phyloP scores from a whole-genome alignment of 2,329 filamentous ascomycete species.

The Mariannaea sp. region DNA sequence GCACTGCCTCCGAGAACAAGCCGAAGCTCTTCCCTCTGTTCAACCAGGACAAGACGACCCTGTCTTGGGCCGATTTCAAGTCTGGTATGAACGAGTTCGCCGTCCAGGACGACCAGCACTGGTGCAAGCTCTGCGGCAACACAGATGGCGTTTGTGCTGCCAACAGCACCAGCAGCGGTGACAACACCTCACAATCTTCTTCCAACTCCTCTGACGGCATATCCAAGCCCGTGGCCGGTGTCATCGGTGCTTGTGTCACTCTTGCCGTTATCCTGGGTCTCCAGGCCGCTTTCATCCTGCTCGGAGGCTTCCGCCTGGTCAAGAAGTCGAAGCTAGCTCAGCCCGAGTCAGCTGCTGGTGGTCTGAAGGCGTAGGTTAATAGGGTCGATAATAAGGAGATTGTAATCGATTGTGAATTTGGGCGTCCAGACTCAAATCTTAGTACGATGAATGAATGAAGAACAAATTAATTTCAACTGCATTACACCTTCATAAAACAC shows the following conservation, averaged over 20 bases:
- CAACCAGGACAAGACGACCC: conserved; percentile 56
- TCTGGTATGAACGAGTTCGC: conserved; percentile 67
- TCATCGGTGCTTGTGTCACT: conserved; percentile 75
- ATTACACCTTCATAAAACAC: no score
- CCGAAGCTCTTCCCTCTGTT: conserved; percentile 61
- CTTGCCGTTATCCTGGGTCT: conserved; percentile 54
- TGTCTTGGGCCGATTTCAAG: conserved; percentile 74
- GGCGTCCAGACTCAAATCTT: no score
- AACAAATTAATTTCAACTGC: no score
- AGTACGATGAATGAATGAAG: background rate
- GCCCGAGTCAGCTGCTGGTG: conserved; percentile 14
- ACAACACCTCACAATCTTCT: conserved; percentile 26
- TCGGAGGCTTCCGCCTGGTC: conserved; percentile 52
- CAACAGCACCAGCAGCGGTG: conserved; percentile 34
- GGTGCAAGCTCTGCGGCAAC: conserved; percentile 80
- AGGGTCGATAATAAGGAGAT: background rate
- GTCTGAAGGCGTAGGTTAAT: conserved; percentile 33
- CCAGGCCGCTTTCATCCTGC: conserved; percentile 49
- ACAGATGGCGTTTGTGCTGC: conserved; percentile 67
- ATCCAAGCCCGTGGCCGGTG: conserved; percentile 75
- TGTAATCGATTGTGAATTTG: no score
- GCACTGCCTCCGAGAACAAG: conserved; percentile 58
- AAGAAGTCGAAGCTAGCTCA: conserved; percentile 50
- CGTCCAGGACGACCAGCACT: conserved; percentile 65
- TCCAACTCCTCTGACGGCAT: conserved; percentile 51